Evolutionary conservation across 2,329 filamentous ascomycete species (phyloP).

Genomic region (Tolypocladium album): DNA sequence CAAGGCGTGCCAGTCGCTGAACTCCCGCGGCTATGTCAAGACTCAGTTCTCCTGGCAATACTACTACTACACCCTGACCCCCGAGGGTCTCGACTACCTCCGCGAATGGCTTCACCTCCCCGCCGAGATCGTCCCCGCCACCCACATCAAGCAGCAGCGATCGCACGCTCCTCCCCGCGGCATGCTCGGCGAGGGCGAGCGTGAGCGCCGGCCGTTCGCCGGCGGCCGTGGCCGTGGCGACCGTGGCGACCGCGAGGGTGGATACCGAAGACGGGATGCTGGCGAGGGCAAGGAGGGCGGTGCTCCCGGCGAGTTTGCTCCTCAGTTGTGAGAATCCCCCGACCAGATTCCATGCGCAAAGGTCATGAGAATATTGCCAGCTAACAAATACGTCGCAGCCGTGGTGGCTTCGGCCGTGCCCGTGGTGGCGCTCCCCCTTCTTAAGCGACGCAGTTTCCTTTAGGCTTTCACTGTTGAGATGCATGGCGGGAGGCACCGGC

Average conservation of each 20-base stretch:
- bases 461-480: conserved; percentile 32
- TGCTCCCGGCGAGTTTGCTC: conserved; percentile 85
- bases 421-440: conserved; percentile 59
- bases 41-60: conserved; percentile 99
- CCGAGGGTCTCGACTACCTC: conserved; percentile 99
- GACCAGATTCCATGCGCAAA: not conserved
- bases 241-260: conserved; percentile 77
- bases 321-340: conserved; percentile 60
- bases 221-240: conserved; percentile 63
- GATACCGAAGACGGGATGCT: conserved; percentile 84
- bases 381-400: conserved; percentile 35
- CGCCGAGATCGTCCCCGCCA: conserved; percentile 97
- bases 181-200: conserved; percentile 85
- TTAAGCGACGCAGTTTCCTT: conserved; percentile 35
- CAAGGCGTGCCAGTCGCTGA: conserved; percentile 98
- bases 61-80: conserved; percentile 99
- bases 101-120: conserved; percentile 99
- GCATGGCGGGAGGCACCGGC: conserved; percentile 32
- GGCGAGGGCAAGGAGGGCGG: conserved; percentile 83
- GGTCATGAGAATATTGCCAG: not conserved
- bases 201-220: conserved; percentile 75
- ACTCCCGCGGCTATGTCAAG: conserved; percentile 97
- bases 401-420: conserved; percentile 83
- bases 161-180: conserved; percentile 95
- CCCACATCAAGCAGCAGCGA: conserved; percentile 99